phyloP scores from a whole-genome alignment of 805 yeast genomes.

The Pachysolen tannophilus region DNA sequence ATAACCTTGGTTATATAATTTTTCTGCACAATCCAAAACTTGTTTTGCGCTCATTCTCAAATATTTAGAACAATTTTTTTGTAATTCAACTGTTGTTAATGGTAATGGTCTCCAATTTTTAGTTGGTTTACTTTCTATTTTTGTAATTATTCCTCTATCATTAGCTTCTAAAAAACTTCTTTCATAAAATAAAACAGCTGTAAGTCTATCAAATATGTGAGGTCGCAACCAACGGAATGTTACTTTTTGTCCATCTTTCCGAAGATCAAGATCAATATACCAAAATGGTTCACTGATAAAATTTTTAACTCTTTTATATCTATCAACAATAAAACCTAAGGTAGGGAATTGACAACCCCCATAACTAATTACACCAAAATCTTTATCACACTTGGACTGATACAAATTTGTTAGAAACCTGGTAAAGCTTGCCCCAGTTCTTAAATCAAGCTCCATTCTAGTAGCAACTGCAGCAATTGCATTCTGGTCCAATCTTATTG shows the following conservation, averaged over 20 bases:
- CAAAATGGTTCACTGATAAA: constrained; percentile 79
- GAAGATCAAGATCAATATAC: constrained; percentile 51
- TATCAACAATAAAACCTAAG: constrained; percentile 89
- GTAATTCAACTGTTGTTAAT: constrained; percentile 87
- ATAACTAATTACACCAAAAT: constrained; percentile 46
- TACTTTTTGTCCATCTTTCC: constrained; percentile 31
- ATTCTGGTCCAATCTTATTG: constrained; percentile 51
- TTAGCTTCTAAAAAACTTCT: constrained; percentile 42
- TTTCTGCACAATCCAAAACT: constrained; percentile 75
- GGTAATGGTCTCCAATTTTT: constrained; percentile 82
- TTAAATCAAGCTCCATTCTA: constrained; percentile 77
- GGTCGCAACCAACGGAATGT: constrained; percentile 66
- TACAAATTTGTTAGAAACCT: constrained; percentile 60
- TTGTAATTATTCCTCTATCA: constrained; percentile 41
- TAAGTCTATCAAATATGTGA: constrained; percentile 64
- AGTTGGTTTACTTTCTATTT: constrained; percentile 53
- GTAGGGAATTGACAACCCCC: constrained; percentile 98
- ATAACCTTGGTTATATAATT: constrained; percentile 76
- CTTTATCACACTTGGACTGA: constrained; percentile 21
- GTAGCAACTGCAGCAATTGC: constrained; percentile 81
- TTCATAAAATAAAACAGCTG: constrained; percentile 58
- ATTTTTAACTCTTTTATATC: constrained; percentile 65
- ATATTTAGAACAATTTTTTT: constrained; percentile 70
- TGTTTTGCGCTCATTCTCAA: constrained; percentile 76
- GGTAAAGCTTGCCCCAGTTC: constrained; percentile 88